A percentile compares a stretch with the other conserved stretches of the same genome.
phyloP scores from a whole-genome alignment of 306 rosid genomes.

The Quercus ilex region DNA sequence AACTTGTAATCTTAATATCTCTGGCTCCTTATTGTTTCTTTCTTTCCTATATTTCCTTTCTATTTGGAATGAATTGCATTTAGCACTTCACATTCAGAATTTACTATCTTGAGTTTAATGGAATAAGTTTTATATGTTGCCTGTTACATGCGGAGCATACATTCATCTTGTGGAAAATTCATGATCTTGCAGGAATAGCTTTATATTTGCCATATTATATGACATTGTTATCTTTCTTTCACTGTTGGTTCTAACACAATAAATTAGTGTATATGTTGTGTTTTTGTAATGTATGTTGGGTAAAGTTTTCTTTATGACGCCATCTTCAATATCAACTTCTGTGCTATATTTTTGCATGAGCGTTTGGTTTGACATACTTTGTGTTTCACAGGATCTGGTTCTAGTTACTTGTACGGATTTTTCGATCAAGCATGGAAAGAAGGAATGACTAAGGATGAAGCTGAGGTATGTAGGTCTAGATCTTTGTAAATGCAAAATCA shows the following conservation, averaged over 20 bases:
- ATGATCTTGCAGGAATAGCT: too few relatives aligned
- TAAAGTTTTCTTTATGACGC: background rate
- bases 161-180: background rate
- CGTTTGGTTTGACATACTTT: slow-evolving; percentile 14
- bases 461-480: slow-evolving; percentile 63
- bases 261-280: too few relatives aligned
- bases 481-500: slow-evolving; percentile 11
- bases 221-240: too few relatives aligned
- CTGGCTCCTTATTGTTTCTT: background rate
- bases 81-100: background rate
- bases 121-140: too few relatives aligned
- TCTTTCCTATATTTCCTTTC: background rate
- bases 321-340: background rate
- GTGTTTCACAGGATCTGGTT: slow-evolving; percentile 77
- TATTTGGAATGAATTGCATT: background rate
- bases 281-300: background rate
- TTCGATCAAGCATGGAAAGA: slow-evolving; percentile 98
- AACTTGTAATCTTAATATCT: background rate
- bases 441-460: slow-evolving; percentile 96
- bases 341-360: background rate
- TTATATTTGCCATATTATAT: too few relatives aligned
- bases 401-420: slow-evolving; percentile 95
- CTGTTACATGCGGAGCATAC: background rate
- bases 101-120: background rate
- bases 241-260: background rate